phyloP scores from a whole-genome alignment of 2,329 filamentous ascomycete species.

The Ilyonectria destructans region DNA sequence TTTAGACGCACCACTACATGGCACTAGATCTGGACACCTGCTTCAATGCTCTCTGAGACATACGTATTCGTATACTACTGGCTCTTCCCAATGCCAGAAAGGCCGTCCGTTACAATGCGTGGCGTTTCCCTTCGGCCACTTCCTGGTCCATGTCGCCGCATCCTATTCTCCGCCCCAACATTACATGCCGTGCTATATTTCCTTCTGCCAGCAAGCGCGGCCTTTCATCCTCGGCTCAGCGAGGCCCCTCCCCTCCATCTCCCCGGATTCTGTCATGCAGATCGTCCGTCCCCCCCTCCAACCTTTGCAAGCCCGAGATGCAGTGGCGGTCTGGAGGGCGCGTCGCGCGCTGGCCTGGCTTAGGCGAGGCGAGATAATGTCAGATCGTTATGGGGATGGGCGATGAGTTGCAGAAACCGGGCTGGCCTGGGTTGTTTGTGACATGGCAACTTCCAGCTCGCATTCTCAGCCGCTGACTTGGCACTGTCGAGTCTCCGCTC shows the following conservation, averaged over 20 bases:
- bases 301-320: conserved; percentile 22
- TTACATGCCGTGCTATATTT: conserved; percentile 23
- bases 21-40: conserved; percentile 19
- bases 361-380: conserved; percentile 21
- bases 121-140: conserved; percentile 17
- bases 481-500: conserved; percentile 10
- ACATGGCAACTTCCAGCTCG: conserved; percentile 21
- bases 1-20: conserved; percentile 7
- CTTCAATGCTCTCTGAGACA: conserved; percentile 11
- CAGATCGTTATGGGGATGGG: conserved; percentile 8
- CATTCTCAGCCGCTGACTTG: not conserved
- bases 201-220: conserved; percentile 22
- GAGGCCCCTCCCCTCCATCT: conserved; percentile 33
- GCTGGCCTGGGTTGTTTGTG: conserved; percentile 9
- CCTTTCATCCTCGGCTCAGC: conserved; percentile 34
- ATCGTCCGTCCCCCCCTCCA: conserved; percentile 17
- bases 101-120: conserved; percentile 14
- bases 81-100: conserved; percentile 6
- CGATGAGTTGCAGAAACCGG: conserved; percentile 23
- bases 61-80: conserved; percentile 37
- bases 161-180: conserved; percentile 28
- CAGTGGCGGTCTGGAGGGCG: conserved; percentile 33
- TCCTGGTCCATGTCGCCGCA: conserved; percentile 26
- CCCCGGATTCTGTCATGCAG: conserved; percentile 41
- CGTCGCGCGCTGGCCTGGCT: conserved; percentile 19